A percentile compares a stretch with the other conserved stretches of the same genome.
phyloP scores from a whole-genome alignment of 805 yeast genomes.

The Naumovozyma baii region DNA sequence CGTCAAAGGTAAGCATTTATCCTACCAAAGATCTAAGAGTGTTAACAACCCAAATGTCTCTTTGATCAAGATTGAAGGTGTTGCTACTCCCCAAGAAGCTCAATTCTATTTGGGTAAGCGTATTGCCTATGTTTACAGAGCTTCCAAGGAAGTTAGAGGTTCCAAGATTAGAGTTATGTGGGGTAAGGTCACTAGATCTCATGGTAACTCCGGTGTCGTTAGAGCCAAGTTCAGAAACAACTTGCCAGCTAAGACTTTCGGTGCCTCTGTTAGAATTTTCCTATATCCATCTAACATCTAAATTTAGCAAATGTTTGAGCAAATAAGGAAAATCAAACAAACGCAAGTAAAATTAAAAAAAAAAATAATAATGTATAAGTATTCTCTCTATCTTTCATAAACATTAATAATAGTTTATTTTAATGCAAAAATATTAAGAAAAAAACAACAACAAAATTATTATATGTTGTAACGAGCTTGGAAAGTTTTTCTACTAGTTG shows the following conservation, averaged over 20 bases:
- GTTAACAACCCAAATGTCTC: slow-evolving; percentile 97
- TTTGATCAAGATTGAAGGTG: slow-evolving; percentile 94
- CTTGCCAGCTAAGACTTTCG: slow-evolving; percentile 98
- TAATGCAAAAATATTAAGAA: neutral
- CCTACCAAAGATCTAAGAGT: slow-evolving; percentile 98
- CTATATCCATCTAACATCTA: slow-evolving; percentile 99
- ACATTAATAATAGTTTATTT: neutral
- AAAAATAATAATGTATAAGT: neutral
- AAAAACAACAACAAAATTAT: neutral
- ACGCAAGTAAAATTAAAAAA: neutral
- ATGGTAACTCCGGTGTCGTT: slow-evolving; percentile 96
- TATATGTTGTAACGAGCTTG: too few species aligned
- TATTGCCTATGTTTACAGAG: slow-evolving; percentile 98
- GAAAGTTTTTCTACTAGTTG: too few species aligned
- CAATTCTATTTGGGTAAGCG: slow-evolving; percentile 98
- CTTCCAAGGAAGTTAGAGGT: slow-evolving; percentile 94
- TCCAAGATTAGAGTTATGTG: slow-evolving; percentile 98
- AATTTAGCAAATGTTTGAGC: too few species aligned
- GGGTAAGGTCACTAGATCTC: slow-evolving; percentile 98
- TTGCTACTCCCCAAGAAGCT: slow-evolving; percentile 81
- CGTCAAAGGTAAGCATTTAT: slow-evolving; percentile 99
- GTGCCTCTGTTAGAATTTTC: slow-evolving; percentile 98
- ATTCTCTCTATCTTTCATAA: neutral
- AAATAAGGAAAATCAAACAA: too few species aligned
- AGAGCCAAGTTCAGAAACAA: slow-evolving; percentile 98